Evolutionary conservation across 345 rosid genomes (phyloP).

Genomic region (Luvunga scandens): DNA sequence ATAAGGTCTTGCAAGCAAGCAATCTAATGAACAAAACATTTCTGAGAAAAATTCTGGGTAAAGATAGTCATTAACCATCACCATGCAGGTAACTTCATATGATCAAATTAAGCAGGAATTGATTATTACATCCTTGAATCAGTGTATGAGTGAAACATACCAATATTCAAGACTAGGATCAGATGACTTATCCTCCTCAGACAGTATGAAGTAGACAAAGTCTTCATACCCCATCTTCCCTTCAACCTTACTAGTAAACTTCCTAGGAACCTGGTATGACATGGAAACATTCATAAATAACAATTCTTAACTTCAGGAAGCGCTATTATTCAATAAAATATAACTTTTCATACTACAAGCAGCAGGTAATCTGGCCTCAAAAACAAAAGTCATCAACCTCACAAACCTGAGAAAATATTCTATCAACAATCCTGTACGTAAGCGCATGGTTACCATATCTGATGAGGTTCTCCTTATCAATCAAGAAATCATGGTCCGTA

Average conservation of each 20-base stretch:
- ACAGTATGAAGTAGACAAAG: slow-evolving; percentile 87
- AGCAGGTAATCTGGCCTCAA: slow-evolving; percentile 5
- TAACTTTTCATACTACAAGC: neutral
- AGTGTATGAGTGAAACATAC: slow-evolving; percentile 21
- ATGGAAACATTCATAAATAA: neutral
- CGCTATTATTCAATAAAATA: neutral
- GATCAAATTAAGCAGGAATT: neutral
- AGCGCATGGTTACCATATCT: slow-evolving; percentile 98
- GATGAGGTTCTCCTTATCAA: slow-evolving; percentile 96
- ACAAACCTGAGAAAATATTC: slow-evolving; percentile 92
- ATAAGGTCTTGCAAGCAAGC: neutral
- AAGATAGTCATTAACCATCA: neutral
- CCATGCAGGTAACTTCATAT: neutral
- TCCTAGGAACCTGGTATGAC: slow-evolving; percentile 62
- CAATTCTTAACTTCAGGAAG: neutral
- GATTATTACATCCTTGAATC: neutral
- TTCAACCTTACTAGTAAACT: slow-evolving; percentile 78
- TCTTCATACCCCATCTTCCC: slow-evolving; percentile 98
- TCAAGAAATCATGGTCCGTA: slow-evolving; percentile 95
- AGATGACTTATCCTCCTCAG: slow-evolving; percentile 97
- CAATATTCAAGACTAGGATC: slow-evolving; percentile 96
- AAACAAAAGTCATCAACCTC: slow-evolving; percentile 17
- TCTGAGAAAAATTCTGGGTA: neutral
- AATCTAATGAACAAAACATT: neutral
- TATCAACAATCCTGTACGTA: slow-evolving; percentile 90